Evolutionary conservation across 2,329 filamentous ascomycete genomes (phyloP).

Genomic region (Ophiostoma angusticollis): DNA sequence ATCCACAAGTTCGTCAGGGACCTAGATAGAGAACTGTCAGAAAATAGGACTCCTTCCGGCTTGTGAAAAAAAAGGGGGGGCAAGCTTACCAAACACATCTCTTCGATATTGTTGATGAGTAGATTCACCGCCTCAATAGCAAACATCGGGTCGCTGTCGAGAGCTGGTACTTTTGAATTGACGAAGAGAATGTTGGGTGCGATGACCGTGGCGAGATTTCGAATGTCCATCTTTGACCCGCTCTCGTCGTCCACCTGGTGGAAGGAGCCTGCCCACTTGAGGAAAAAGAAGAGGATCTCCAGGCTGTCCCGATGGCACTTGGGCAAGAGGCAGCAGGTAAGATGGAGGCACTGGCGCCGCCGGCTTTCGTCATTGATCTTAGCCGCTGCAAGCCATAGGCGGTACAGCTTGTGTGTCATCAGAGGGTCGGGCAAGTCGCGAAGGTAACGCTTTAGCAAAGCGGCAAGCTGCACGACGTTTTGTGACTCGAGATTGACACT

Average conservation of each 20-base stretch:
- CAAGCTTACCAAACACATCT: slow-evolving; percentile 89
- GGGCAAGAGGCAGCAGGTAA: slow-evolving; percentile 83
- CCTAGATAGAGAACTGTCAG: slow-evolving; percentile 38
- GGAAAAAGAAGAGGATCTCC: slow-evolving; percentile 88
- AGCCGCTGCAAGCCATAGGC: slow-evolving; percentile 78
- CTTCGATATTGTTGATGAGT: slow-evolving; percentile 84
- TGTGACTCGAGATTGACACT: slow-evolving; percentile 77
- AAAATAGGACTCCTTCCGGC: no score
- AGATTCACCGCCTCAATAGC: slow-evolving; percentile 88
- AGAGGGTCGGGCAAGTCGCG: slow-evolving; percentile 89
- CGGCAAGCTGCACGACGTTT: slow-evolving; percentile 85
- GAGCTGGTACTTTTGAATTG: slow-evolving; percentile 47
- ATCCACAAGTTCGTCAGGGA: slow-evolving; percentile 81
- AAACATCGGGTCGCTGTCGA: slow-evolving; percentile 80
- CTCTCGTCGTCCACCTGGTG: slow-evolving; percentile 94
- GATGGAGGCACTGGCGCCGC: slow-evolving; percentile 72
- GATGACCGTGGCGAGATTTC: slow-evolving; percentile 94
- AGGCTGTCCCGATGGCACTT: slow-evolving; percentile 88
- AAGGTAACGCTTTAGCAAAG: slow-evolving; percentile 87
- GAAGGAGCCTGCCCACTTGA: slow-evolving; percentile 96
- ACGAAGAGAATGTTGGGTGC: slow-evolving; percentile 87
- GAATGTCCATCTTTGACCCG: slow-evolving; percentile 97
- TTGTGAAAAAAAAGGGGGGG: slow-evolving; percentile 1
- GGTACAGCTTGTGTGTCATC: slow-evolving; percentile 88
- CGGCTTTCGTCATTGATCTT: slow-evolving; percentile 74